Percentiles rank a stretch among this genome's conserved stretches.
These are phyloP conservation scores for Phytophthora fragariae DNA, from an alignment of 352 stramenopile species.

Conservation along the genomic window DNA sequence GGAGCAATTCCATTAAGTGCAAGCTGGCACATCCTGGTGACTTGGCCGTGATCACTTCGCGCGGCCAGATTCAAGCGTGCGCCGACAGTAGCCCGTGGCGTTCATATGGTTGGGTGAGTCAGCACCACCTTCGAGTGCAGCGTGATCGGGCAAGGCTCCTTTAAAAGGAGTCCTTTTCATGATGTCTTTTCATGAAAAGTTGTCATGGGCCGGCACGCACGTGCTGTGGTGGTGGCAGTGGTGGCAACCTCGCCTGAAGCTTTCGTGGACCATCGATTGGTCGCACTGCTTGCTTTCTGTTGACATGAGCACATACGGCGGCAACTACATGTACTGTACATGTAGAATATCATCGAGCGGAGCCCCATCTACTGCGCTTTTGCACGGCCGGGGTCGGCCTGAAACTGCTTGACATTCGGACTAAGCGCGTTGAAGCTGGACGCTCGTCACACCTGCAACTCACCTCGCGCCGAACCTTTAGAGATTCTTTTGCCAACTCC, in stretches of 20 bases:
- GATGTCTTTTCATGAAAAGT: too few relatives aligned
- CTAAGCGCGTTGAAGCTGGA: constrained; percentile 2
- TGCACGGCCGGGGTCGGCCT: background rate
- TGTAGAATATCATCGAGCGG: too few relatives aligned
- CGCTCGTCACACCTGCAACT: constrained; percentile 12
- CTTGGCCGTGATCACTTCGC: background rate
- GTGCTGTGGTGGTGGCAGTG: too few relatives aligned
- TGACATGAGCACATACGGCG: too few relatives aligned
- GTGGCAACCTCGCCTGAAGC: too few relatives aligned
- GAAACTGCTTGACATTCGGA: constrained; percentile 20
- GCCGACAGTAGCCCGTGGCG: constrained; percentile 9
- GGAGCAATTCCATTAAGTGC: too few relatives aligned
- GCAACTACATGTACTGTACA: too few relatives aligned
- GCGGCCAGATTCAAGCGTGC: constrained; percentile 12
- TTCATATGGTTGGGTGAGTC: constrained; percentile 27
- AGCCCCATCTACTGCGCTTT: background rate
- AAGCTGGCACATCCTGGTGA: constrained; percentile 16
- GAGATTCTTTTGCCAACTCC: background rate
- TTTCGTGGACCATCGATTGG: too few relatives aligned
- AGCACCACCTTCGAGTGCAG: constrained; percentile 9
- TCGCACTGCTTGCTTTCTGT: too few relatives aligned
- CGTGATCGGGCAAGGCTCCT: constrained; percentile 4
- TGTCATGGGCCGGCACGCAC: background rate
- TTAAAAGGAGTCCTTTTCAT: constrained; percentile 20
- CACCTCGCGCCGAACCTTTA: background rate